Conservation (phyloP, 225 moss, liverwort and hornwort species). For the Asterella californica region DNA sequence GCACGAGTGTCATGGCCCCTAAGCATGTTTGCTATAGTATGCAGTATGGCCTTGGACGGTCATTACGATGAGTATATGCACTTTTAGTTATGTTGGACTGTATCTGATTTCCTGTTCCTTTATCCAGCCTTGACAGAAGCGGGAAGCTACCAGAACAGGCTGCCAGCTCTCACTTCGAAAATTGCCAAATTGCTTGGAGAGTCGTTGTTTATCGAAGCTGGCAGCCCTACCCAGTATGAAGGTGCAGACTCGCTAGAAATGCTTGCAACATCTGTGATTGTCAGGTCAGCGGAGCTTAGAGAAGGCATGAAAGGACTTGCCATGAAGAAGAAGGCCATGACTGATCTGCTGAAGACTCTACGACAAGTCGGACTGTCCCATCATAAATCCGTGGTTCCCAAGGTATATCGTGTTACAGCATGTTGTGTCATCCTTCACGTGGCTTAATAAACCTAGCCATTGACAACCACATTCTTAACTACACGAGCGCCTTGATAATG, state of each 20-base stretch:
- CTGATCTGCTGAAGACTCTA: constrained; percentile 70
- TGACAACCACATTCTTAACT: neutral
- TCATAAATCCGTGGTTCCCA: constrained; percentile 81
- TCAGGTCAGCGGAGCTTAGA: constrained; percentile 76
- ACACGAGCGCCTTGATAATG: neutral
- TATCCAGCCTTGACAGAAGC: constrained; percentile 1
- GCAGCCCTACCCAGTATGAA: constrained; percentile 41
- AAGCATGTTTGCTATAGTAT: neutral
- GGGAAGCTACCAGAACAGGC: constrained; percentile 35
- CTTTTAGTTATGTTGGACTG: neutral
- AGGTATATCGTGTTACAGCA: constrained; percentile 20
- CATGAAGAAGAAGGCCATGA: constrained; percentile 89
- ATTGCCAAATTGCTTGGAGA: constrained; percentile 54
- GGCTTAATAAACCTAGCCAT: neutral
- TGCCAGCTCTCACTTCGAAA: constrained; percentile 60
- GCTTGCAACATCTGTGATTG: constrained; percentile 63
- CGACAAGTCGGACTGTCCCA: constrained; percentile 72
- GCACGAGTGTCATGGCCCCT: neutral
- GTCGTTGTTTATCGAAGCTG: constrained; percentile 51
- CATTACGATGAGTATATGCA: neutral
- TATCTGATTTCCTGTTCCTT: neutral
- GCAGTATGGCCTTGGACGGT: neutral
- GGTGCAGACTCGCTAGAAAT: constrained; percentile 52
- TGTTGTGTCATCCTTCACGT: too few relatives aligned
- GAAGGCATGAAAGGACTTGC: constrained; percentile 64